Base-by-base conservation (phyloP, 345 rosid genomes). In the Syzygium jambos region DNA sequence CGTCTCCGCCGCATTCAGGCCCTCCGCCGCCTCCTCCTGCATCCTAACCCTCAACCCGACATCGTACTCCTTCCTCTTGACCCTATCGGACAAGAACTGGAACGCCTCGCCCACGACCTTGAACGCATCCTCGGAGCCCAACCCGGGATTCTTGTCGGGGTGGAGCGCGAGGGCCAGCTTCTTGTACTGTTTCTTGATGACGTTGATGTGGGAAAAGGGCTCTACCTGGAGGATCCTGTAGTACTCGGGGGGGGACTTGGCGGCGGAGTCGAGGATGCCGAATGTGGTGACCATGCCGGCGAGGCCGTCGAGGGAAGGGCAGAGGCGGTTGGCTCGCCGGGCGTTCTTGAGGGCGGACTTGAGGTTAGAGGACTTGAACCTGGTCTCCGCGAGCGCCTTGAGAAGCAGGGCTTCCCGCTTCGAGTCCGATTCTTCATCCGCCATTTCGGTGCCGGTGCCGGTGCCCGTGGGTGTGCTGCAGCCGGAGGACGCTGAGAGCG, bases 41-140 rank as follows among this genome's bases (percentile, higher is more conserved):
- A 97, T 91, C 92, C 89, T 91, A 80, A 95, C 88, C 91, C 96
- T 95, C 87, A 97, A 88, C 91, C 91, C 92, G 91, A 90, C 84
- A 93, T 97, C 99, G 92, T 94, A 97, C 85, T 94, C 97, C 87
- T 89, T 93, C 90, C 96, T 94, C 95, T 90, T 92, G 86, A 92
- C 89, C 86, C 88, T 93, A 89, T 97, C 98, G 23, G 93, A 91
- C 85, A 97, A 91, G 82, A 96, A 91, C 92, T 92, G 89, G 93
- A 95, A 95, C 85, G 94, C 98, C 63, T 97, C 96, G 49, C 91
- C 96, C 78, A 97, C 96, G 85, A 94, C 91, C 92, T 95, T 97
- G 90, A 97, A 96, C 78, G 98, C 99, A 23, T 97, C 99, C 84
- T 95, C 97, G 46, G 97, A 94, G 12, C 98, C 98, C 27, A 88